Conservation (phyloP, 345 rosid species). For the Aquilaria yunnanensis region DNA sequence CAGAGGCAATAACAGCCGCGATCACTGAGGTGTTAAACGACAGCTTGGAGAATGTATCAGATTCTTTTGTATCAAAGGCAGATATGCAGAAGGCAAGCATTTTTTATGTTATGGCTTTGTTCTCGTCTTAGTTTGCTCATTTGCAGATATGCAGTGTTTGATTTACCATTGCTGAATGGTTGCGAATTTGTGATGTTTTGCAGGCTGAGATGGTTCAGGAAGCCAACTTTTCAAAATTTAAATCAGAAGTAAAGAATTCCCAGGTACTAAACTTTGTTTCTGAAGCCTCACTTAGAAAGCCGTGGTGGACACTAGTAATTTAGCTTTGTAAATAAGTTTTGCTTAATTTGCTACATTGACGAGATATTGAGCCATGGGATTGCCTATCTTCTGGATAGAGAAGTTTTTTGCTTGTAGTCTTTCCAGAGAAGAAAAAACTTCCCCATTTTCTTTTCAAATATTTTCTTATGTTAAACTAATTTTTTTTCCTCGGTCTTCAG, state of each 20-base stretch:
- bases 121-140: background rate
- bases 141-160: background rate
- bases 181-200: constrained; percentile 12
- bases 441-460: too few relatives aligned
- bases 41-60: constrained; percentile 83
- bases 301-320: too few relatives aligned
- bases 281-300: too few relatives aligned
- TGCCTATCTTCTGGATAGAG: too few relatives aligned
- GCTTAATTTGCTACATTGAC: too few relatives aligned
- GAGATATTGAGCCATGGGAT: too few relatives aligned
- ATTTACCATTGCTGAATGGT: background rate
- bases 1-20: constrained; percentile 85
- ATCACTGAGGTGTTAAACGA: constrained; percentile 84
- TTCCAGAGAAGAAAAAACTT: too few relatives aligned
- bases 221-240: constrained; percentile 74
- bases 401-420: too few relatives aligned
- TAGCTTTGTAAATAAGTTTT: too few relatives aligned
- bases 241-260: constrained; percentile 78
- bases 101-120: background rate
- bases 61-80: constrained; percentile 68
- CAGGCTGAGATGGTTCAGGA: constrained; percentile 77
- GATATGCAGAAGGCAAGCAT: constrained; percentile 82
- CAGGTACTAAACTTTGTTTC: constrained; percentile 38
- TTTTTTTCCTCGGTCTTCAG: too few relatives aligned
- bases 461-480: too few relatives aligned